These are phyloP conservation scores for Areca catechu DNA, from an alignment of 176 grass and related monocot genomes.

Conservation along the genomic window DNA sequence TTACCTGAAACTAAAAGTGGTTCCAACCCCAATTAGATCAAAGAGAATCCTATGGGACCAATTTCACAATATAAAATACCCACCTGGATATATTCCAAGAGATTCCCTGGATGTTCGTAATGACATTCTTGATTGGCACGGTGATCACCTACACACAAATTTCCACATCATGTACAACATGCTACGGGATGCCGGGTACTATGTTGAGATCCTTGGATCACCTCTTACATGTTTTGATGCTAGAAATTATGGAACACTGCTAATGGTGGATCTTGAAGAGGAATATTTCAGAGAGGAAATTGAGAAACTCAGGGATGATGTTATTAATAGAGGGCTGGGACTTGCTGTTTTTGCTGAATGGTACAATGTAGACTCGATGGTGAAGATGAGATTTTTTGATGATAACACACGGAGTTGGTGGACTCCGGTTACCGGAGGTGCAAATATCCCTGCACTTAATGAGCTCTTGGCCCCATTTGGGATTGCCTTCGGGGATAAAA, in stretches of 20 bases:
- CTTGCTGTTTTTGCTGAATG: slow-evolving; percentile 90
- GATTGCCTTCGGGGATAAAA: slow-evolving; percentile 89
- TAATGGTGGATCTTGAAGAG: slow-evolving; percentile 97
- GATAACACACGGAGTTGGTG: slow-evolving; percentile 99
- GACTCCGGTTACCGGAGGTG: slow-evolving; percentile 94
- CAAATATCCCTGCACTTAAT: slow-evolving; percentile 92
- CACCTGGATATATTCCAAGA: slow-evolving; percentile 93
- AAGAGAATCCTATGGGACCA: slow-evolving; percentile 95
- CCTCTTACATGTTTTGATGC: slow-evolving; percentile 95
- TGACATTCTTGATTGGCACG: slow-evolving; percentile 99
- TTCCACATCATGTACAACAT: slow-evolving; percentile 97
- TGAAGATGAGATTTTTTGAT: slow-evolving; percentile 98
- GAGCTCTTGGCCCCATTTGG: slow-evolving; percentile 79
- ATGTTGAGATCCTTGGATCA: slow-evolving; percentile 85
- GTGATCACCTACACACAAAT: slow-evolving; percentile 94
- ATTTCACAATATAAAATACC: slow-evolving; percentile 98
- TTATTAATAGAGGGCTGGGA: slow-evolving; percentile 71
- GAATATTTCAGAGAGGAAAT: slow-evolving; percentile 93
- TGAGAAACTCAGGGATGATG: slow-evolving; percentile 82
- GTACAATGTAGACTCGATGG: slow-evolving; percentile 97
- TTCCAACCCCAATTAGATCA: slow-evolving; percentile 69
- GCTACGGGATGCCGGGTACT: slow-evolving; percentile 89
- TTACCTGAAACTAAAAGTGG: slow-evolving; percentile 71
- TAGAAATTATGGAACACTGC: slow-evolving; percentile 76
- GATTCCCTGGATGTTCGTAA: slow-evolving; percentile 96